Percentiles rank a stretch among this genome's conserved stretches.
These are phyloP conservation scores for Hypholoma fasciculare DNA, from an alignment of 768 basidiomycete species.

Conservation along the genomic window DNA sequence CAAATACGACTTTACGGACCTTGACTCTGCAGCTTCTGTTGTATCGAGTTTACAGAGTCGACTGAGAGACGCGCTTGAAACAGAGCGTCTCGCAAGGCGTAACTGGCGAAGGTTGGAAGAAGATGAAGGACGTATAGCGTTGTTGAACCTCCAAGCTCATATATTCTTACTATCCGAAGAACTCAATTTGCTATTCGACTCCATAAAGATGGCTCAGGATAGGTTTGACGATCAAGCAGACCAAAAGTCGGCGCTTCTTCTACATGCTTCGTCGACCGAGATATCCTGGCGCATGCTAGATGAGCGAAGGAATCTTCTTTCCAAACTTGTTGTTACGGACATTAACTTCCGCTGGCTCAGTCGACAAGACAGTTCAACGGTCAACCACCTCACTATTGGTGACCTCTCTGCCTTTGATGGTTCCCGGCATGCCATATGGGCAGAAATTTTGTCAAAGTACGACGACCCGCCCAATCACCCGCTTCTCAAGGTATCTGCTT, in stretches of 20 bases:
- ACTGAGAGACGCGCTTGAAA: slow-evolving; percentile 64
- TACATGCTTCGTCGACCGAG: slow-evolving; percentile 81
- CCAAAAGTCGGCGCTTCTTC: slow-evolving; percentile 76
- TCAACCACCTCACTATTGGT: slow-evolving; percentile 71
- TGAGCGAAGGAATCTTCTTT: slow-evolving; percentile 66
- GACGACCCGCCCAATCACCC: slow-evolving; percentile 71
- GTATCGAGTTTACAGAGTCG: slow-evolving; percentile 72
- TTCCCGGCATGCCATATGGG: slow-evolving; percentile 76
- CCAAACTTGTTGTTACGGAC: slow-evolving; percentile 81
- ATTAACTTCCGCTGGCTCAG: slow-evolving; percentile 83
- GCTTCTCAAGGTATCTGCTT: slow-evolving; percentile 60
- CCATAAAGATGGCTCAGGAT: slow-evolving; percentile 81
- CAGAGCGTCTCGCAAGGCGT: slow-evolving; percentile 39
- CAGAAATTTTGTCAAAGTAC: slow-evolving; percentile 84
- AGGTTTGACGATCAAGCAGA: slow-evolving; percentile 64
- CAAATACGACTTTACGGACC: slow-evolving; percentile 86
- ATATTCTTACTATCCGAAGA: slow-evolving; percentile 74
- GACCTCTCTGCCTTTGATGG: slow-evolving; percentile 88
- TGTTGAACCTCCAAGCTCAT: slow-evolving; percentile 71
- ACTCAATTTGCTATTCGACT: slow-evolving; percentile 83
- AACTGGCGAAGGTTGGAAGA: slow-evolving; percentile 37
- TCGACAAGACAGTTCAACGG: slow-evolving; percentile 85
- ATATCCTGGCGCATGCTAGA: slow-evolving; percentile 93
- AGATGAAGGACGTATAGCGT: slow-evolving; percentile 50
- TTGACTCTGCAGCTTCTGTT: slow-evolving; percentile 67